Evolutionary conservation across 768 basidiomycete species (phyloP).

Genomic region (Termitomyces sp.): DNA sequence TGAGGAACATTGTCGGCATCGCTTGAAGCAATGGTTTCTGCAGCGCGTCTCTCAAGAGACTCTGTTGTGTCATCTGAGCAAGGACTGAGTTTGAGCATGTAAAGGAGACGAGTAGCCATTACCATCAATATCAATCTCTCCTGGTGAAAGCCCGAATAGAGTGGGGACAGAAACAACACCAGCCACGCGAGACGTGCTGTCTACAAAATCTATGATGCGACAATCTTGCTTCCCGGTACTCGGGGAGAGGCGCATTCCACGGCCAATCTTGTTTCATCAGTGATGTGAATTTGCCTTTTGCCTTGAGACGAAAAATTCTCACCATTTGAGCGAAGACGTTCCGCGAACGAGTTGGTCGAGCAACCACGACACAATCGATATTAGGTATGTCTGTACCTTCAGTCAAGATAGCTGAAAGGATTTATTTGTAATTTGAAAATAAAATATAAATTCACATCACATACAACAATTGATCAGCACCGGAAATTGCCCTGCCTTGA

Average conservation of each 20-base stretch:
- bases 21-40: slow-evolving; percentile 20
- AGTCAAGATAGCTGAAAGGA: slow-evolving; percentile 68
- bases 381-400: slow-evolving; percentile 96
- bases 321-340: slow-evolving; percentile 96
- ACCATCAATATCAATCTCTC: slow-evolving; percentile 62
- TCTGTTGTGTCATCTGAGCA: slow-evolving; percentile 48
- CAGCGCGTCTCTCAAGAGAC: slow-evolving; percentile 40
- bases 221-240: slow-evolving; percentile 80
- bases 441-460: slow-evolving; percentile 6
- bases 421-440: not conserved
- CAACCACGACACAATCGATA: slow-evolving; percentile 87
- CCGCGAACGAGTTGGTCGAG: slow-evolving; percentile 82
- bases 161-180: slow-evolving; percentile 80
- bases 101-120: not conserved
- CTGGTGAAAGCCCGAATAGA: slow-evolving; percentile 81
- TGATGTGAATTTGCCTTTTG: not conserved
- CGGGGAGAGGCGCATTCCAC: slow-evolving; percentile 87
- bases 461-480: slow-evolving; percentile 88
- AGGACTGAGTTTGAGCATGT: slow-evolving; percentile 1
- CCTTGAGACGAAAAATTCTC: slow-evolving; percentile 9
- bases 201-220: slow-evolving; percentile 88
- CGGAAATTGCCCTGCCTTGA: slow-evolving; percentile 72
- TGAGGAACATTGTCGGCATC: slow-evolving; percentile 38
- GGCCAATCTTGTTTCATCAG: slow-evolving; percentile 63
- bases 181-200: slow-evolving; percentile 60